phyloP scores from a whole-genome alignment of 345 rosid species.

The Toxicodendron radicans region DNA sequence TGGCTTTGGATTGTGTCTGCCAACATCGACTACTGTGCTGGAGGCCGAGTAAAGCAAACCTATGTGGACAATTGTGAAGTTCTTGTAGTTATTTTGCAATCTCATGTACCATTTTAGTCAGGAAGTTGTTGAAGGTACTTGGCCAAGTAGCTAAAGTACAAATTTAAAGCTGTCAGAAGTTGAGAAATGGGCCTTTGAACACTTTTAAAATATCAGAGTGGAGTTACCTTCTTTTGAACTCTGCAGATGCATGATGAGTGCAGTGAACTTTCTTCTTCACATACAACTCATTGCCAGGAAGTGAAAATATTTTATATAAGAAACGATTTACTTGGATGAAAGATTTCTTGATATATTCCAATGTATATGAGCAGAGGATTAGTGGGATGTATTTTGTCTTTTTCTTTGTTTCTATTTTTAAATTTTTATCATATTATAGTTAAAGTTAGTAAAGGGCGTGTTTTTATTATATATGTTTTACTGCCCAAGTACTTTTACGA shows the following conservation, averaged over 20 bases:
- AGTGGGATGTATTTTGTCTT: background rate
- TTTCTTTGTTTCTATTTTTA: too few species aligned
- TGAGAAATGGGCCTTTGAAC: background rate
- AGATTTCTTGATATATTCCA: background rate
- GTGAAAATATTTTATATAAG: background rate
- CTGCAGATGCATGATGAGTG: background rate
- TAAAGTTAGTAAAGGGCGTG: too few species aligned
- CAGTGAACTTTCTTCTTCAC: background rate
- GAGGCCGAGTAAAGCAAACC: background rate
- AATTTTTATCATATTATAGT: too few species aligned
- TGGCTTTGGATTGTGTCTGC: background rate
- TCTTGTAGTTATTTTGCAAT: background rate
- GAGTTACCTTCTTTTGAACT: background rate
- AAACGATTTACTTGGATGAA: background rate
- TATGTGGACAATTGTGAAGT: background rate
- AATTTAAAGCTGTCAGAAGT: background rate
- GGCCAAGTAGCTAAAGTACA: background rate
- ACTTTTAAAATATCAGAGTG: background rate
- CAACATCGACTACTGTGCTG: background rate
- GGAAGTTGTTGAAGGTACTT: background rate
- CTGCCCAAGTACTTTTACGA: background rate
- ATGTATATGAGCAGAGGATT: background rate
- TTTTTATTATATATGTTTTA: background rate
- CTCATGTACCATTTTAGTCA: background rate
- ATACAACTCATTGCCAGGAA: conserved; percentile 9